Evolutionary conservation across 1,284 basidiomycete genomes (phyloP).

Genomic region (Ceratobasidium sp.): DNA sequence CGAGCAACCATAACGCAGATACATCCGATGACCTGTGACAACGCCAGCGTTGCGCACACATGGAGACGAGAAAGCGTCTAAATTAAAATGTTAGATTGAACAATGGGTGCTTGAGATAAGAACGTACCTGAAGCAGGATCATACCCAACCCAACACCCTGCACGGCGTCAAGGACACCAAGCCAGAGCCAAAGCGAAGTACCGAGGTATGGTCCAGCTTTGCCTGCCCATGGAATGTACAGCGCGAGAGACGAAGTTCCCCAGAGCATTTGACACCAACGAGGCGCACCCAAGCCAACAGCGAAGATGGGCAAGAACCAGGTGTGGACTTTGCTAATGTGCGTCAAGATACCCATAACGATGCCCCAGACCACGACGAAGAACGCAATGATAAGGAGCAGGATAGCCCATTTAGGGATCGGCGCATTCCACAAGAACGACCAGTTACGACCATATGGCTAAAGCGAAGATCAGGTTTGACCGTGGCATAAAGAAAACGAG

Average conservation of each 20-base stretch:
- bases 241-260: constrained; percentile 87
- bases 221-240: constrained; percentile 94
- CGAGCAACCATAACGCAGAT: constrained; percentile 87
- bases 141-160: constrained; percentile 94
- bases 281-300: constrained; percentile 90
- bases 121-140: constrained; percentile 84
- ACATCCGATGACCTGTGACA: constrained; percentile 85
- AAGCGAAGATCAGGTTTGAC: constrained; percentile 29
- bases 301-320: constrained; percentile 93
- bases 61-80: constrained; percentile 90
- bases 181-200: constrained; percentile 90
- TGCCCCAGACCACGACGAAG: constrained; percentile 87
- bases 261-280: constrained; percentile 94
- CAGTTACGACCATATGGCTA: constrained; percentile 92
- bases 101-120: not conserved
- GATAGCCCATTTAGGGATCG: constrained; percentile 85
- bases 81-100: not conserved
- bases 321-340: constrained; percentile 92
- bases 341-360: constrained; percentile 79
- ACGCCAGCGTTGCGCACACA: constrained; percentile 90
- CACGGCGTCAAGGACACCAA: constrained; percentile 90
- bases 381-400: constrained; percentile 82
- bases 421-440: constrained; percentile 90
- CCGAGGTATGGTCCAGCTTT: constrained; percentile 85
- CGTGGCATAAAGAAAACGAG: not conserved